Percentiles rank a stretch among this genome's conserved stretches.
Conservation (phyloP, 2,329 filamentous ascomycete genomes). For the Nannizzia gypsea region DNA sequence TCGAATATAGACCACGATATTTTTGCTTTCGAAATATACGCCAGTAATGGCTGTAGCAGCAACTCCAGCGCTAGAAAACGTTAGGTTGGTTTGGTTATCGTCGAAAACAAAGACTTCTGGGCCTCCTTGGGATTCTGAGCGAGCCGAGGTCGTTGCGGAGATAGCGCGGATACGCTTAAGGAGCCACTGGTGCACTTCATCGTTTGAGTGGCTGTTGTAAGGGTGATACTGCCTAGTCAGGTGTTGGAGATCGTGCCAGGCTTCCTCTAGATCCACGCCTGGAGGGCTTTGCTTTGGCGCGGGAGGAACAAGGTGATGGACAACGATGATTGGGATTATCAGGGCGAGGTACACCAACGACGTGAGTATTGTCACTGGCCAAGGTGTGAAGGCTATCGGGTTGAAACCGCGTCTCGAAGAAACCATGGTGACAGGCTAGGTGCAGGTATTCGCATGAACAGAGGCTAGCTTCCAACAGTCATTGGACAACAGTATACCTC, state of each 20-base stretch:
- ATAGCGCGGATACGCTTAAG: conserved; percentile 60
- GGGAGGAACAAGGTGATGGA: conserved; percentile 64
- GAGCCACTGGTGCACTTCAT: conserved; percentile 65
- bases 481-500: background rate
- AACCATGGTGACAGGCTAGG: conserved; percentile 21
- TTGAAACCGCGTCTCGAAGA: conserved; percentile 26
- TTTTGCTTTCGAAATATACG: conserved; percentile 85
- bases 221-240: conserved; percentile 71
- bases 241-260: conserved; percentile 70
- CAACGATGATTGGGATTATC: conserved; percentile 56
- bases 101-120: conserved; percentile 55
- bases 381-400: conserved; percentile 62
- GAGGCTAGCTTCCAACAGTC: background rate
- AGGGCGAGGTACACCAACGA: conserved; percentile 66
- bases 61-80: conserved; percentile 44
- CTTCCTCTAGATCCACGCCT: conserved; percentile 70
- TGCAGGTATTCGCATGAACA: background rate
- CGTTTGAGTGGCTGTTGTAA: conserved; percentile 76
- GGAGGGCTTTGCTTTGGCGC: conserved; percentile 46
- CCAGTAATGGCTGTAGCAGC: conserved; percentile 33
- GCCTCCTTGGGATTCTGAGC: conserved; percentile 17
- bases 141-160: conserved; percentile 42
- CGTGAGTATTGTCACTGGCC: conserved; percentile 70
- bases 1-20: conserved; percentile 82
- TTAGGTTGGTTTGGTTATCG: conserved; percentile 67